Base-by-base conservation (phyloP, 495 filamentous ascomycete genomes). In the Articulospora tetracladia region DNA sequence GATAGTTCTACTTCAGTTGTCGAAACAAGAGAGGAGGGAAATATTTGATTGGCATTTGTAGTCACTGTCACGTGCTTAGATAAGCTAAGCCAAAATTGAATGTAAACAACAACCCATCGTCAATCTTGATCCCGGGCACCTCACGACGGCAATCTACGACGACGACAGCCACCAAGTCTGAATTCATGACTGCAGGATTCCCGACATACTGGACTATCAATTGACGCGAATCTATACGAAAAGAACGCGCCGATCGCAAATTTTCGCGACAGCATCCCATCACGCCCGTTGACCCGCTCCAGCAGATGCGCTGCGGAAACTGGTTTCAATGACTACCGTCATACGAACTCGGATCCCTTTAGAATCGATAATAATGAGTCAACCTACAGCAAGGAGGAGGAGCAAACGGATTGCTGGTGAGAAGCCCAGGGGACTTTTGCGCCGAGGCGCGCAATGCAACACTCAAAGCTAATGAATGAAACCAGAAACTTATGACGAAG, bases 361-460 rank as follows among this genome's bases (percentile, higher is more conserved):
- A 73, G 76, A 82, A 75, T 74, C 77, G 66, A 71, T 83, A 75
- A 83, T 77, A 77, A 84, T 83, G 79, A 83, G 73, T 74, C 79
- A 79, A 73, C 71, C 79, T 68, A 77, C 76, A 72, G 77, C 75
- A 60, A 75, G 79, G 68, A 73, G 78, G 60, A 41, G 61, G 53
- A 82, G 80, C 67, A 80, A 80, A 73, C 79, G 81, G 66, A 74
- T 82, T 66, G 79, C 81, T 59, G 74, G 80, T 82, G 73, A 61
- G 79, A 47, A 50, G 1, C 15, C 1, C 15, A 22, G 10, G 47
- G 22, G 49, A 34, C 2, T 4, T 55, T 52, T 51, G 57, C 57
- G 27, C 46, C 44, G 39, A 17, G 30, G 55, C 28, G 11, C 11
- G n/a, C 36, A 25, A 2, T 25, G 23, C 11, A 13, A 27, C 53